phyloP scores from a whole-genome alignment of 768 basidiomycete species.

The Lactifluus rugatus region DNA sequence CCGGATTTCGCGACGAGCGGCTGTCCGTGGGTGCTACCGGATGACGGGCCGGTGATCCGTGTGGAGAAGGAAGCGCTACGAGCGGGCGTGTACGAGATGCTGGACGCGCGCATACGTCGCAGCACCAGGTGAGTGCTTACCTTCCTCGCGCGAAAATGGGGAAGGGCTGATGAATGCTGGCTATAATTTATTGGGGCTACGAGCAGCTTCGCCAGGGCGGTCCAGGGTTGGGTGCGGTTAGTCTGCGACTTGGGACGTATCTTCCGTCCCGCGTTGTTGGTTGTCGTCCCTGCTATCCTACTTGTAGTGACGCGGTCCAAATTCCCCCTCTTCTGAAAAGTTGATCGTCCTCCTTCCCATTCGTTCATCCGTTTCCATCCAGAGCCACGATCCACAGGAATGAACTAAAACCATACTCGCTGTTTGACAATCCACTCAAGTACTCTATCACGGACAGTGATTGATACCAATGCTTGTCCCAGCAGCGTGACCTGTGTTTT shows the following conservation, averaged over 20 bases:
- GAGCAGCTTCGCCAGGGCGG: not conserved
- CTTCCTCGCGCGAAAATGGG: not conserved
- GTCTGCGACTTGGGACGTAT: slow-evolving; percentile 3
- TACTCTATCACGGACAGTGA: too few relatives aligned
- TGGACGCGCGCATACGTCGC: slow-evolving; percentile 14
- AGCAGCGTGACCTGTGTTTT: too few relatives aligned
- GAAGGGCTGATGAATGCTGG: not conserved
- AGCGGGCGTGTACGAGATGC: slow-evolving; percentile 23
- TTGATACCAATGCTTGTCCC: too few relatives aligned
- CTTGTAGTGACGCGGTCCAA: not conserved
- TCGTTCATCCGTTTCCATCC: not conserved
- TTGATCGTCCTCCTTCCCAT: not conserved
- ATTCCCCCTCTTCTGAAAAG: not conserved
- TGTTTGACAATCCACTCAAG: not conserved
- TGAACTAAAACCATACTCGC: not conserved
- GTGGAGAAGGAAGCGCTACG: slow-evolving; percentile 21
- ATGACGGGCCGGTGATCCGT: slow-evolving; percentile 24
- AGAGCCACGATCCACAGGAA: not conserved
- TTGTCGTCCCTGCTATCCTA: not conserved
- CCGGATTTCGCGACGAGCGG: slow-evolving; percentile 22
- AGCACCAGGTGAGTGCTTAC: not conserved
- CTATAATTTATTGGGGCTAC: not conserved
- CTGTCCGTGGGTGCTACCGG: slow-evolving; percentile 25
- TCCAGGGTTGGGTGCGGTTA: not conserved
- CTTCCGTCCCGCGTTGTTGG: not conserved